A percentile compares a stretch with the other conserved stretches of the same genome.
phyloP scores from a whole-genome alignment of 129 eudicot genomes.

The Apium graveolens region DNA sequence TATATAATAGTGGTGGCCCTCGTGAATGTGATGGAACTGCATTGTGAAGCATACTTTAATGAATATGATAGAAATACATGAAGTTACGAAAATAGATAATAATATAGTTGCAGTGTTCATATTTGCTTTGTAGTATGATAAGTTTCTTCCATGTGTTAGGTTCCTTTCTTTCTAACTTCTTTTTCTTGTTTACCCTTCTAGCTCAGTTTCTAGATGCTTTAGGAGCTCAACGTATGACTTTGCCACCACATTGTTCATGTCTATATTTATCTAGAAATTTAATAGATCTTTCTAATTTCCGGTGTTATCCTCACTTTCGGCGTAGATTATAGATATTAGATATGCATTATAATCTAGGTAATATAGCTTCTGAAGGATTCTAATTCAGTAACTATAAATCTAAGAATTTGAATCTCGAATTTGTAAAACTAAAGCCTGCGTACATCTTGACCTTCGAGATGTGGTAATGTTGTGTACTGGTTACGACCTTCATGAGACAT shows the following conservation, averaged over 20 bases:
- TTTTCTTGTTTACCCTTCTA: neutral
- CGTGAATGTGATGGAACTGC: neutral
- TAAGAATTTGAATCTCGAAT: neutral
- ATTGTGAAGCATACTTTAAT: neutral
- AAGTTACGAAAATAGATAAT: neutral
- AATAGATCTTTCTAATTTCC: neutral
- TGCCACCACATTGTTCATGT: conserved; percentile 3
- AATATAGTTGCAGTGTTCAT: neutral
- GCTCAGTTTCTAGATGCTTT: conserved; percentile 4
- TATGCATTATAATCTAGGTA: neutral
- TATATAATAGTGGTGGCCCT: neutral
- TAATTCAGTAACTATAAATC: neutral
- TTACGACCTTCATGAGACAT: neutral
- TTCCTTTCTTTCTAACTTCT: neutral
- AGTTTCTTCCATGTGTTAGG: conserved; percentile 1
- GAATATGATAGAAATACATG: neutral
- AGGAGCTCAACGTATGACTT: neutral
- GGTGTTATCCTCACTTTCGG: neutral
- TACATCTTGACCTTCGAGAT: neutral
- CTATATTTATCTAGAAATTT: neutral
- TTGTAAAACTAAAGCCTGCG: neutral
- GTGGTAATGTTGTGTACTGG: neutral
- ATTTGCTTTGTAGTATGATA: neutral
- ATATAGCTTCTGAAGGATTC: neutral
- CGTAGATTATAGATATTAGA: neutral